Base-by-base conservation (phyloP, 2,329 filamentous ascomycete genomes). In the Scedosporium apiospermum region DNA sequence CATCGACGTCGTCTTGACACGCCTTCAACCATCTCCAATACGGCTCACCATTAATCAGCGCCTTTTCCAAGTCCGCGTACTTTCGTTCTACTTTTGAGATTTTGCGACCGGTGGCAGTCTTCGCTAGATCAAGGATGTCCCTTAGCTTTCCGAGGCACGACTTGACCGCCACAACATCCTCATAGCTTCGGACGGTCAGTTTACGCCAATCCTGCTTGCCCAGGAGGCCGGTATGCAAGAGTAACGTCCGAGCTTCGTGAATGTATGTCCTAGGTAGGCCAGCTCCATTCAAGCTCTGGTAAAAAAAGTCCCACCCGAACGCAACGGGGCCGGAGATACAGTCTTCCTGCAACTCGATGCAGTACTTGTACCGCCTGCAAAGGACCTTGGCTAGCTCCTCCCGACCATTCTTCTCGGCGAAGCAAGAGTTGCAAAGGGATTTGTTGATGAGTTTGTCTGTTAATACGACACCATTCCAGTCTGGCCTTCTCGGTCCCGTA, bases 11-110 rank as follows among this genome's bases (percentile, higher is more conserved):
- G 1, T 2, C 12, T 16, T 9, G 21, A 14, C 14, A 51, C 7
- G 9, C 60, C 60, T 26, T 18, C 27, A 62, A 38, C 60, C 60
- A 62, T 49, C 60, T 41, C 49, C 60, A 62, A 6, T 9, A n/a
- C 10, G 10, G 27, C 21, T 62, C 60, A 2, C 46, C 49, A n/a
- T 46, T 5, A 1, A 2, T n/a, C 14, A 62, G 57, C 9, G 26
- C 21, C 2, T 14, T 7, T 49, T 14, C 49, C 60, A 16, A 44
- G 3, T 6, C 1, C 6, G 7, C 18, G 10, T 57, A 62, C 18
- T 23, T 42, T 30, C 41, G 2, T 14, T 57, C 18, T 2, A 57
- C 7, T 7, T 21, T n/a, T 3, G 27, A 4, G 6, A 27, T 57
- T 10, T 4, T 14, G 14, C 18, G 21, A 14, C 18, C 23, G 6